Percentiles rank a stretch among this genome's conserved stretches.
phyloP scores from a whole-genome alignment of 108 stramenopile species.

The Cyclotella cryptica region DNA sequence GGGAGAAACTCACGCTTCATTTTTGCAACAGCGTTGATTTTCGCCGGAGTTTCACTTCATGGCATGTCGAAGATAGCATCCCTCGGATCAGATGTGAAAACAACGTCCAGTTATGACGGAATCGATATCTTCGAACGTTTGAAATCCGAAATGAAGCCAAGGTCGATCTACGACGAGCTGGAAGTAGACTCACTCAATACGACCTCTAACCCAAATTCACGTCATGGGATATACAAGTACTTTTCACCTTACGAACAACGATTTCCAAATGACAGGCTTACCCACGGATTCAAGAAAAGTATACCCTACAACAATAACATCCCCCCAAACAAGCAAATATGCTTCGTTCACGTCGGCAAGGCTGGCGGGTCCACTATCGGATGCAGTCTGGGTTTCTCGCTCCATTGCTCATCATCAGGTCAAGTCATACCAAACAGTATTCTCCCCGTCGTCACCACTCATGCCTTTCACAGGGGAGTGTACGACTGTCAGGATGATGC shows the following conservation, averaged over 20 bases:
- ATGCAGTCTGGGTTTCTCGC: conserved; percentile 43
- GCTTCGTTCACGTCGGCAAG: conserved; percentile 52
- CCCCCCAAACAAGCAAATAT: conserved; percentile 30
- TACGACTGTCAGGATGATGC: conserved; percentile 42
- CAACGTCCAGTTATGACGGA: no score
- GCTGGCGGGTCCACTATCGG: conserved; percentile 49
- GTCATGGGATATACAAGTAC: conserved; percentile 17
- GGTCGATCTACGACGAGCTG: no score
- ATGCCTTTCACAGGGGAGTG: conserved; percentile 39
- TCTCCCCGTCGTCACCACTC: conserved; percentile 40
- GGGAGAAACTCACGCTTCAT: no score
- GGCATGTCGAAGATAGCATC: no score
- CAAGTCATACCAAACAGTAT: conserved; percentile 24
- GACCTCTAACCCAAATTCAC: no score
- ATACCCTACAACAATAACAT: conserved; percentile 33
- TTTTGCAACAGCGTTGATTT: no score
- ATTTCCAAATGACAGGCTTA: conserved; percentile 21
- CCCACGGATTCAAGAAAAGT: conserved; percentile 26
- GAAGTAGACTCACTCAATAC: no score
- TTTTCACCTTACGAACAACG: conserved; percentile 22
- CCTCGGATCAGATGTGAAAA: no score
- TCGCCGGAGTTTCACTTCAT: no score
- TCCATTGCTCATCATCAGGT: conserved; percentile 32
- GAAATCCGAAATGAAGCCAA: no score
- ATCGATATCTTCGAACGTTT: no score